Evolutionary conservation across 768 basidiomycete species (phyloP).

Genomic region (Pulveroboletus sp.): DNA sequence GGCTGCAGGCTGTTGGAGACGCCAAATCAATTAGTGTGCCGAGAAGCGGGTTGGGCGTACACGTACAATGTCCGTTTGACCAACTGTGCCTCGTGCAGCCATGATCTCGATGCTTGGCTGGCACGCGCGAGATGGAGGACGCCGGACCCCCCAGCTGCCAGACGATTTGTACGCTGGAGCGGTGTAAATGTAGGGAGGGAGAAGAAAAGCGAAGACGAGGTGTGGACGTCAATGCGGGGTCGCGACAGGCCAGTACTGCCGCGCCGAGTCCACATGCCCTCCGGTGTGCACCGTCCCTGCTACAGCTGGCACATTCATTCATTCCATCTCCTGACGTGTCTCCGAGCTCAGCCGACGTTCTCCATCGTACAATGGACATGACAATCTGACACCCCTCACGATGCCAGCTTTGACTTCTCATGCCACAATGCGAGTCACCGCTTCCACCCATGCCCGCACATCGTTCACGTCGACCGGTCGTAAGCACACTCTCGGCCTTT

Average conservation of each 20-base stretch:
- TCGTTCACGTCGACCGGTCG: too few species aligned
- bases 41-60: not conserved
- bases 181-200: not conserved
- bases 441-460: too few species aligned
- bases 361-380: not conserved
- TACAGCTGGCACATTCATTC: not conserved
- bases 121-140: constrained; percentile 4
- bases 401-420: not conserved
- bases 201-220: not conserved
- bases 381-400: not conserved
- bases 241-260: constrained; percentile 1
- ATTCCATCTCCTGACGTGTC: not conserved
- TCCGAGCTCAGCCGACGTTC: not conserved
- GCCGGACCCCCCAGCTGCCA: constrained; percentile 4
- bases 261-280: not conserved
- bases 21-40: constrained; percentile 11
- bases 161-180: not conserved
- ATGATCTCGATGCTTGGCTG: constrained; percentile 14
- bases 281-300: too few species aligned
- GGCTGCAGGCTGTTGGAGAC: constrained; percentile 6
- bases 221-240: constrained; percentile 8
- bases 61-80: constrained; percentile 19
- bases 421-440: not conserved
- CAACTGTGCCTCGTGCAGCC: constrained; percentile 9
- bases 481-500: too few species aligned